Evolutionary conservation across 805 yeast species (phyloP), one percentile per base, ranked within the genome.

Genomic region (Candida suzukii): DNA sequence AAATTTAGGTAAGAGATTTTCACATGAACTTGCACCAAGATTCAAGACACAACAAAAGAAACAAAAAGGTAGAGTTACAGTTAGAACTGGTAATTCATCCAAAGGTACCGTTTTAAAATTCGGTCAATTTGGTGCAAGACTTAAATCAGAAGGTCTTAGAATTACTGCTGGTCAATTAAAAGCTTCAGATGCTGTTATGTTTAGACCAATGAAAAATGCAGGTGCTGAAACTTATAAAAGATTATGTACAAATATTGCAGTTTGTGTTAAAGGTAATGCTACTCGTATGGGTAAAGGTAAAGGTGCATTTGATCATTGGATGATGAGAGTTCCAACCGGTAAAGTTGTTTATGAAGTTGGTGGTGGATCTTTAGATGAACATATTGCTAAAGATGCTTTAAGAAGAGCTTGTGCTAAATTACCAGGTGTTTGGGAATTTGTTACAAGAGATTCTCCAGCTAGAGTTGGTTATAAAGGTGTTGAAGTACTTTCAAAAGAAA

Each of bases 201-300:
- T 80, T 79, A 78, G 96, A 65, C 78, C 81, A 46, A 80, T 88
- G 56, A 79, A 96, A 63, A 87, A 90, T 16, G 67, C 80, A 35
- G 78, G 79, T 17, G 95, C 95, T 32, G 67, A 74, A 50, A 68
- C 88, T 41, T 80, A 83, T 74, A 81, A 91, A 52, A 77, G 98
- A 58, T 70, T 90, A 42, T 78, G 80, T 39, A 83, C 96, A 19
- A 83, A 85, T 59, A 74, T 88, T 41, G 93, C 98, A 0, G 95
- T 93, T 12, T 88, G 96, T 65, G 78, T 86, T 46, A 93, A 93
- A 68, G 99, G 99, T 68, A 93, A 93, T 63, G 96, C 93, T 62
- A 88, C 96, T 11, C 93, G 99, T 81, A 93, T 93, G 99, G 99
- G 99, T 71, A 93, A 93, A 64, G 99, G 99, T 70, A 93, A 93